Percentiles rank a stretch among this genome's conserved stretches.
phyloP scores from a whole-genome alignment of 116 monocot genomes.

The Papilionanthe hybrid region DNA sequence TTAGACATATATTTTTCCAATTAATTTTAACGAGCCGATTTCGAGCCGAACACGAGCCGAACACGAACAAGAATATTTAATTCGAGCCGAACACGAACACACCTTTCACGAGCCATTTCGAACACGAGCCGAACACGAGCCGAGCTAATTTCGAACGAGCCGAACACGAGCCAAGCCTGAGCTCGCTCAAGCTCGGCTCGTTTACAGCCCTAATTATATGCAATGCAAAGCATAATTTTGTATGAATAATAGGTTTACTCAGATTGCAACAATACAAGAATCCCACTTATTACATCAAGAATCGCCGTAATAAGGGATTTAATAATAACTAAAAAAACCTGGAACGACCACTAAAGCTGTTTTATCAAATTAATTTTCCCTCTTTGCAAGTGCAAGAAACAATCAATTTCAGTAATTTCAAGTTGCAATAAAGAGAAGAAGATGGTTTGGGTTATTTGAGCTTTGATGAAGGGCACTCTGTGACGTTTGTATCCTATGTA shows the following conservation, averaged over 20 bases:
- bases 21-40: too few relatives aligned
- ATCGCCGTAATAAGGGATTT: neutral
- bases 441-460: neutral
- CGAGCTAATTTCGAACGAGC: too few relatives aligned
- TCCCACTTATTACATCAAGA: neutral
- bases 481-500: neutral
- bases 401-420: neutral
- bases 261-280: neutral
- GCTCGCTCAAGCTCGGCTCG: too few relatives aligned
- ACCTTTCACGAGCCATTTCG: too few relatives aligned
- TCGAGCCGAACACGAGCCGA: too few relatives aligned
- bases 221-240: neutral
- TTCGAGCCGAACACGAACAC: too few relatives aligned
- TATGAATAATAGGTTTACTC: constrained; percentile 1
- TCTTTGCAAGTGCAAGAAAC: neutral
- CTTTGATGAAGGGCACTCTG: neutral
- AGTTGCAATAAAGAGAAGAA: neutral
- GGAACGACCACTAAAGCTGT: neutral
- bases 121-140: too few relatives aligned
- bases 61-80: too few relatives aligned
- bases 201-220: neutral
- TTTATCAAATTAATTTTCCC: neutral
- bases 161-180: too few relatives aligned
- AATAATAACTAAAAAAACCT: too few relatives aligned
- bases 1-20: too few relatives aligned